Evolutionary conservation across 805 yeast genomes (phyloP).

Genomic region (Torulaspora delbrueckii): DNA sequence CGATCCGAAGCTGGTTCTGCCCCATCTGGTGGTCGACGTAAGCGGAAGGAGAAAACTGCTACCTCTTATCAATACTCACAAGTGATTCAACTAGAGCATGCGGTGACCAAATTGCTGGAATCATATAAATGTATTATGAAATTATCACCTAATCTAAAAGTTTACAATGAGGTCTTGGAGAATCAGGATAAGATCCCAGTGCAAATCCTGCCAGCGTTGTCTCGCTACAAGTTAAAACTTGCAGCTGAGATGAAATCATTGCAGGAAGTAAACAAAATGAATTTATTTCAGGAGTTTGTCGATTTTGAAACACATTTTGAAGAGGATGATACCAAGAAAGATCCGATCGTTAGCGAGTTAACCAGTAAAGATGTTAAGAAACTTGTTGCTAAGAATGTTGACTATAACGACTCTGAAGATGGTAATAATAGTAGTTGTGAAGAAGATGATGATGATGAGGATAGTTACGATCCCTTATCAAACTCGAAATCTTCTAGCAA

Average conservation of each 20-base stretch:
- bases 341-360: conserved; percentile 23
- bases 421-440: conserved; percentile 26
- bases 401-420: conserved; percentile 11
- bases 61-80: conserved; percentile 23
- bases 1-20: conserved; percentile 3
- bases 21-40: conserved; percentile 7
- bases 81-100: conserved; percentile 45
- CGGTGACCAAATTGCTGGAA: conserved; percentile 49
- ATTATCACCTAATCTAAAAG: conserved; percentile 51
- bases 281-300: conserved; percentile 52
- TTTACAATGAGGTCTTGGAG: conserved; percentile 37
- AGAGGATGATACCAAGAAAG: conserved; percentile 5
- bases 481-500: conserved; percentile 9
- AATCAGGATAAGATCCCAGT: conserved; percentile 33
- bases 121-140: conserved; percentile 46
- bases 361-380: conserved; percentile 17
- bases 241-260: conserved; percentile 57
- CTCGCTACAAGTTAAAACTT: conserved; percentile 51
- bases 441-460: conserved; percentile 30
- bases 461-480: conserved; percentile 23
- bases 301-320: conserved; percentile 36
- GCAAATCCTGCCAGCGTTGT: conserved; percentile 46
- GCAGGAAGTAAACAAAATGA: conserved; percentile 45
- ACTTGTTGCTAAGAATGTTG: conserved; percentile 14
- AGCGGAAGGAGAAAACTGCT: conserved; percentile 14